Base-by-base conservation (phyloP, 2,329 filamentous ascomycete genomes). In the Chrysoporthe cubensis region DNA sequence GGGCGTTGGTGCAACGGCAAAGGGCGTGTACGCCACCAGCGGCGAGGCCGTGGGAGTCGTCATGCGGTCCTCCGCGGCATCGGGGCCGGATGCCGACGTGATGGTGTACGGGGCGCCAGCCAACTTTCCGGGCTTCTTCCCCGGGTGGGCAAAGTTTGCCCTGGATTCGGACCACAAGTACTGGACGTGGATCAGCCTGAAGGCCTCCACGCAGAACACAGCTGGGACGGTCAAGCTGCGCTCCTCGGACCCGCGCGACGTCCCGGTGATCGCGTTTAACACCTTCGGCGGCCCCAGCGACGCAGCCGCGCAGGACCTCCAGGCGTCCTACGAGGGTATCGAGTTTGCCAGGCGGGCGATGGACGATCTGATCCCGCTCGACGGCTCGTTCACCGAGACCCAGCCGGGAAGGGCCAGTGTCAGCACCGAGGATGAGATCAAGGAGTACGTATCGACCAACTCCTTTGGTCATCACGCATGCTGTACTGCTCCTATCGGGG, bases 201-300 rank as follows among this genome's bases (percentile, higher is more conserved):
- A 90, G 76, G 84, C 85, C 0, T 88, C 90, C 72, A 84, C 89
- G 0, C 84, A 86, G 64, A 91, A 92, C 69, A 79, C 74, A 1
- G 85, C 84, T 6, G 91, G 91, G 9, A 85, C 83, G 1, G 89
- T 93, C 4, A 83, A 77, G 3, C 84, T 93, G 5, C 80, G 80
- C 18, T 89, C 87, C 0, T 78, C 84, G 0, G 85, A 92, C 73
- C 90, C 90, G 0, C 84, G 86, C 0, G 89, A 91, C 65, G 79
- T 82, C 3, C 90, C 91, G 0, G 76, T 84, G 6, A 90, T 92
- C 71, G 80, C 80, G 62, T 91, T 89, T 79, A 86, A 88, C 76
- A 90, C 84, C 76, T 89, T 87, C 78, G 81, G 83, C 59, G 79
- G 80, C 0, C 85, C 85, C 26, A 78, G 75, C 26, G 80, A 82